These are phyloP conservation scores for Backusella tarrabulga DNA, from an alignment of 192 early-diverging fungal genomes.

Conservation along the genomic window DNA sequence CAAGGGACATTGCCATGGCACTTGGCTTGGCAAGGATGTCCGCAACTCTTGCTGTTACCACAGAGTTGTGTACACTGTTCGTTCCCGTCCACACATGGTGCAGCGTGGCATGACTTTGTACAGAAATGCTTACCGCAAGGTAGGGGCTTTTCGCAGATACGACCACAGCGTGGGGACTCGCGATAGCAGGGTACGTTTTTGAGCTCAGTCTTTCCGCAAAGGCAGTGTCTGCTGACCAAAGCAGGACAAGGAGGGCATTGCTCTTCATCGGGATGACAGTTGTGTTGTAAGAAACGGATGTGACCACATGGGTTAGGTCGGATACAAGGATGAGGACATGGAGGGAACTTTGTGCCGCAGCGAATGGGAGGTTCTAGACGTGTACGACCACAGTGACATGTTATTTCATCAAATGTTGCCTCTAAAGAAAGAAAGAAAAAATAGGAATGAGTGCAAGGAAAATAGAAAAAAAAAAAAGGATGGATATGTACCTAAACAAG, in stretches of 20 bases:
- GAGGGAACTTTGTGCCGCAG: conserved; percentile 76
- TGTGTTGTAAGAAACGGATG: conserved; percentile 62
- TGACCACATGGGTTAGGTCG: conserved; percentile 80
- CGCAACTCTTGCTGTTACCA: conserved; percentile 77
- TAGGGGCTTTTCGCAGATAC: conserved; percentile 55
- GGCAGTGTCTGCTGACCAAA: conserved; percentile 68
- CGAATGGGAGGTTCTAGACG: conserved; percentile 80
- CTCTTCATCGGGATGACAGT: conserved; percentile 84
- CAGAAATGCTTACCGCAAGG: conserved; percentile 78
- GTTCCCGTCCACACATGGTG: conserved; percentile 62
- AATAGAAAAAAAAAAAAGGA: not conserved
- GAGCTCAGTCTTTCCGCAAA: conserved; percentile 78
- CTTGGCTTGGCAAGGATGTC: conserved; percentile 69
- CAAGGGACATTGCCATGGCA: conserved; percentile 83
- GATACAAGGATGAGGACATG: conserved; percentile 72
- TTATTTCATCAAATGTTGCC: conserved; percentile 79
- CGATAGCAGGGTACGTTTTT: conserved; percentile 85
- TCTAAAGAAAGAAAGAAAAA: conserved; percentile 29
- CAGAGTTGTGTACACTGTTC: conserved; percentile 72
- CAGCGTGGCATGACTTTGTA: conserved; percentile 78
- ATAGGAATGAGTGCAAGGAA: not conserved
- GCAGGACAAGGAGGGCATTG: conserved; percentile 91
- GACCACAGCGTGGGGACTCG: conserved; percentile 70
- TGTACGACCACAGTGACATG: conserved; percentile 86
- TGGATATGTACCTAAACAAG: conserved; percentile 54